phyloP scores from a whole-genome alignment of 2,329 filamentous ascomycete genomes.

The Aspergillus novoparasiticus region DNA sequence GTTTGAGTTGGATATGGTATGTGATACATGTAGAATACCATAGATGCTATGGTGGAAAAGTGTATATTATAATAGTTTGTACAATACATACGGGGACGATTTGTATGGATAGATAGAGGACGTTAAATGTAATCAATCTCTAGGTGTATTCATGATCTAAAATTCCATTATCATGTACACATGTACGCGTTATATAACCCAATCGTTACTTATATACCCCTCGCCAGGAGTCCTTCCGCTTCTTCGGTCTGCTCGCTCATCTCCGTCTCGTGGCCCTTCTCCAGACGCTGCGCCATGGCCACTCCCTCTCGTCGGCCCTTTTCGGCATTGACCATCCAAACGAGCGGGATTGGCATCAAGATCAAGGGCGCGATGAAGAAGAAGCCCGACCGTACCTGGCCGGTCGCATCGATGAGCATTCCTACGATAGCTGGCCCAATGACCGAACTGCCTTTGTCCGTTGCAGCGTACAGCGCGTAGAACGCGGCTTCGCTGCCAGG shows the following conservation, averaged over 20 bases:
- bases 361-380: slow-evolving; percentile 86
- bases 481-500: slow-evolving; percentile 89
- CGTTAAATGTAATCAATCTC: not conserved
- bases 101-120: not conserved
- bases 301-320: slow-evolving; percentile 37
- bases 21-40: not conserved
- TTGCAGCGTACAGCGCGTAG: slow-evolving; percentile 91
- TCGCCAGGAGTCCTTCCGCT: slow-evolving; percentile 31
- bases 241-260: slow-evolving; percentile 25
- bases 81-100: no score
- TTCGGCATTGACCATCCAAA: slow-evolving; percentile 66
- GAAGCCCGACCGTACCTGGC: slow-evolving; percentile 78
- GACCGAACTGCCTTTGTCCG: slow-evolving; percentile 87
- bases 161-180: not conserved
- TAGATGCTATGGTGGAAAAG: no score
- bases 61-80: no score
- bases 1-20: not conserved
- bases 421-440: slow-evolving; percentile 91
- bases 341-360: slow-evolving; percentile 75
- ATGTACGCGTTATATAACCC: not conserved
- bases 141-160: slow-evolving; percentile 1
- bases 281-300: slow-evolving; percentile 32
- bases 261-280: slow-evolving; percentile 13
- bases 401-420: slow-evolving; percentile 76
- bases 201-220: slow-evolving; percentile 10